phyloP scores from a whole-genome alignment of 2,329 filamentous ascomycete species.

The Fusarium aywerte region DNA sequence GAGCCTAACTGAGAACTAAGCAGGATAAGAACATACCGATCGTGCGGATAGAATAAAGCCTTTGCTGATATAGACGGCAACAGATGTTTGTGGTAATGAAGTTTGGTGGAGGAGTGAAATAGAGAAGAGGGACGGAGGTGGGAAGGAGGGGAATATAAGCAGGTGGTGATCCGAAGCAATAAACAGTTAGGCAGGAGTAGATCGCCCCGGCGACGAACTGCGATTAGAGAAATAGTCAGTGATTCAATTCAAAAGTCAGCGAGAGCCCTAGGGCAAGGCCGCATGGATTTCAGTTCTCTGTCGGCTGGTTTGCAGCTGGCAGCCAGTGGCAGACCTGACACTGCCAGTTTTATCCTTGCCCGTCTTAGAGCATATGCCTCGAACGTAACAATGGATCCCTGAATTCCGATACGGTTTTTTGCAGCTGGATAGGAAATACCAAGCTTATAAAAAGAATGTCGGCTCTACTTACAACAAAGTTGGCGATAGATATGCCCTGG shows the following conservation, averaged over 20 bases:
- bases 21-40: conserved; percentile 21
- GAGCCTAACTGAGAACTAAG: background rate
- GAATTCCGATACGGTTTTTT: too few species aligned
- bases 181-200: conserved; percentile 17
- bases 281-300: conserved; percentile 4
- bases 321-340: conserved; percentile 17
- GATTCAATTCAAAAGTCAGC: conserved; percentile 35
- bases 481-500: background rate
- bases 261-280: conserved; percentile 3
- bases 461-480: conserved; percentile 14
- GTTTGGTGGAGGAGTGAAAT: conserved; percentile 17
- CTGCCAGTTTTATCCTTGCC: background rate
- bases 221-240: conserved; percentile 11
- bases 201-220: background rate
- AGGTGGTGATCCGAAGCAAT: conserved; percentile 23
- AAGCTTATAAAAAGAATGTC: background rate
- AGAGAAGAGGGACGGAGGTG: conserved; percentile 16
- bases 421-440: background rate
- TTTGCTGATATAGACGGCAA: conserved; percentile 15
- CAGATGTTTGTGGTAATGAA: conserved; percentile 30
- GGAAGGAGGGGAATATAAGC: conserved; percentile 18
- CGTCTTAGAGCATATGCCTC: background rate
- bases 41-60: conserved; percentile 21
- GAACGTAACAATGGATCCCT: background rate
- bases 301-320: conserved; percentile 26